Percentiles rank a stretch among this genome's conserved stretches.
phyloP scores from a whole-genome alignment of 2,329 filamentous ascomycete genomes.

The Dactylellina cionopaga region DNA sequence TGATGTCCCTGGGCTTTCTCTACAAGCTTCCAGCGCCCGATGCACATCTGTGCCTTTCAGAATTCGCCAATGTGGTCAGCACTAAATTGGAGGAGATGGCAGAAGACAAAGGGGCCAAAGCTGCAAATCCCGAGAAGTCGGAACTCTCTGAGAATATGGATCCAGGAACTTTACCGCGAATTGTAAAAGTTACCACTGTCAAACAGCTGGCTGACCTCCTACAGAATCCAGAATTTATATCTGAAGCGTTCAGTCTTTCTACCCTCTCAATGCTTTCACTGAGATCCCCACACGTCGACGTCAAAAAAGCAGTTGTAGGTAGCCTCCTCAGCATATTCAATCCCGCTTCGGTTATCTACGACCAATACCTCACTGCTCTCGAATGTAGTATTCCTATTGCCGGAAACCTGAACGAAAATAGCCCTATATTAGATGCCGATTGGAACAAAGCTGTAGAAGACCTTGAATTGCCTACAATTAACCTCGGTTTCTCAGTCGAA shows the following conservation, averaged over 20 bases:
- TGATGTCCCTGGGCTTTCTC: too few relatives aligned
- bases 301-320: not conserved
- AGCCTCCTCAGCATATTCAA: not conserved
- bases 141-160: too few relatives aligned
- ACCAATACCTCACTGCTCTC: not conserved
- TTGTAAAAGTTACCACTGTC: slow-evolving; percentile 8
- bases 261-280: not conserved
- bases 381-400: slow-evolving; percentile 10
- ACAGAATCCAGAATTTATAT: not conserved
- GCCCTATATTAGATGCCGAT: not conserved
- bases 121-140: too few relatives aligned
- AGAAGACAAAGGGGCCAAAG: too few relatives aligned
- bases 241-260: not conserved
- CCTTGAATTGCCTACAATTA: not conserved
- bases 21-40: too few relatives aligned
- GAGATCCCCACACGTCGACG: not conserved
- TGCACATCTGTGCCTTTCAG: too few relatives aligned
- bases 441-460: slow-evolving; percentile 1
- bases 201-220: not conserved
- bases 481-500: not conserved
- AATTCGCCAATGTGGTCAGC: too few relatives aligned
- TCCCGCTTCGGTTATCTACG: not conserved
- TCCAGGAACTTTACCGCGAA: too few relatives aligned
- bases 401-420: not conserved
- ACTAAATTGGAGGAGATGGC: too few relatives aligned